Conservation (phyloP, 768 basidiomycete species). For the Mycena venus region DNA sequence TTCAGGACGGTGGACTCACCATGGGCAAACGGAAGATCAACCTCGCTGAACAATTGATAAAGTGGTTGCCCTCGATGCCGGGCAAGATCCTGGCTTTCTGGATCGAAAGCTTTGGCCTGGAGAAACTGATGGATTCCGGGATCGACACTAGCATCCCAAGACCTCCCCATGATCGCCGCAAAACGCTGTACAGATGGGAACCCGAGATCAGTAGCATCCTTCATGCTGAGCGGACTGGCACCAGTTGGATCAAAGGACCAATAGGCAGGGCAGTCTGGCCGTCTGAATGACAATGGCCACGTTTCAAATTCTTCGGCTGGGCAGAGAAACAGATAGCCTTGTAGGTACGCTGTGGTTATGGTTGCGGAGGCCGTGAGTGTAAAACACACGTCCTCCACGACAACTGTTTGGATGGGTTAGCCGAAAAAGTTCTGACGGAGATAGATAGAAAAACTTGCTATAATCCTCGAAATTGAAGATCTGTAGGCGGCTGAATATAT, state of each 20-base stretch:
- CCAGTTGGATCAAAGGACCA: constrained; percentile 18
- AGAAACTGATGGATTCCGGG: constrained; percentile 10
- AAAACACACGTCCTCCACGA: not conserved
- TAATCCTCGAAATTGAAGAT: constrained; percentile 4
- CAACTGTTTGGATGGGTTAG: not conserved
- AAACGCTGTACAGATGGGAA: not conserved
- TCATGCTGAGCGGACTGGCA: not conserved
- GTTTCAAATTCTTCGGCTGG: not conserved
- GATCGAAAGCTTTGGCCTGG: constrained; percentile 13
- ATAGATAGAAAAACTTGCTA: not conserved
- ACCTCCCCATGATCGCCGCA: not conserved
- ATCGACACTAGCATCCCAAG: not conserved
- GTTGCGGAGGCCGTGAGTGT: not conserved
- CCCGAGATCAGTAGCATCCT: not conserved
- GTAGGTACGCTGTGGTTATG: not conserved
- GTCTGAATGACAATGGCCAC: not conserved
- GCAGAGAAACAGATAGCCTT: constrained; percentile 16
- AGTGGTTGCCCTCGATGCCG: not conserved
- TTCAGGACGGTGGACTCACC: not conserved
- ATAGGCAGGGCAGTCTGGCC: not conserved
- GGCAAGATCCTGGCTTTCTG: constrained; percentile 13
- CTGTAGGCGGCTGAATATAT: not conserved
- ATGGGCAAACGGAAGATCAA: not conserved
- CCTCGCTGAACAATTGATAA: not conserved
- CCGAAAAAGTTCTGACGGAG: too few species aligned